A percentile compares a stretch with the other conserved stretches of the same genome.
Evolutionary conservation across 192 early-diverging fungal species (phyloP).

Genomic region (Geosiphon pyriformis): DNA sequence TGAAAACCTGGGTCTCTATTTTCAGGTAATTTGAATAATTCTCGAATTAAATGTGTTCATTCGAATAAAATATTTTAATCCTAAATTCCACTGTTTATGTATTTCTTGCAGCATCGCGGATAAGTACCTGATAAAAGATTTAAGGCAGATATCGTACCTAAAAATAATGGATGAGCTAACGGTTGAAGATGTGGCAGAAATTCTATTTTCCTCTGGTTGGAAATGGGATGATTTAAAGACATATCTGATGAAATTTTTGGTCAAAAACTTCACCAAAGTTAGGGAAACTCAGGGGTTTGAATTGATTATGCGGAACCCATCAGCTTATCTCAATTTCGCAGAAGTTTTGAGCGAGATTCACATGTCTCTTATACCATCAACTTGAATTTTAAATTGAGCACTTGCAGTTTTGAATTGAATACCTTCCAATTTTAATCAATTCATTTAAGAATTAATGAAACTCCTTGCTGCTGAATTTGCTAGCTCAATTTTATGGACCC

Average conservation of each 20-base stretch:
- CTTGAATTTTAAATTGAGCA: too few species aligned
- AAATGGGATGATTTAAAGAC: constrained; percentile 1
- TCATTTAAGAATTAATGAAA: too few species aligned
- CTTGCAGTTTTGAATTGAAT: too few species aligned
- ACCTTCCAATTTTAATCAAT: too few species aligned
- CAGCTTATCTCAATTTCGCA: neutral
- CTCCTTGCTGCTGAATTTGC: too few species aligned
- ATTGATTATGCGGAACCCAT: neutral
- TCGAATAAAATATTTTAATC: too few species aligned
- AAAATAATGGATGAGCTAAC: neutral
- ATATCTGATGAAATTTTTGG: neutral
- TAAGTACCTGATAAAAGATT: constrained; percentile 5
- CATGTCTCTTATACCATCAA: neutral
- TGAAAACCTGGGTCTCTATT: neutral
- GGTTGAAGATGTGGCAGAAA: neutral
- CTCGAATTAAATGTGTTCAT: too few species aligned
- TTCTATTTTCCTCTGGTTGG: neutral
- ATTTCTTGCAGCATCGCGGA: neutral
- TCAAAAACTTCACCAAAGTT: constrained; percentile 1
- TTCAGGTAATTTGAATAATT: too few species aligned
- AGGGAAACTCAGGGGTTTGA: neutral
- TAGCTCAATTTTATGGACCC: too few species aligned
- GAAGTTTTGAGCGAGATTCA: neutral
- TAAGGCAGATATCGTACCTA: neutral
- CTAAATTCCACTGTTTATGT: too few species aligned